A percentile compares a stretch with the other conserved stretches of the same genome.
These are phyloP conservation scores for Torulaspora pretoriensis DNA, from an alignment of 1,139 yeast species.

Conservation along the genomic window DNA sequence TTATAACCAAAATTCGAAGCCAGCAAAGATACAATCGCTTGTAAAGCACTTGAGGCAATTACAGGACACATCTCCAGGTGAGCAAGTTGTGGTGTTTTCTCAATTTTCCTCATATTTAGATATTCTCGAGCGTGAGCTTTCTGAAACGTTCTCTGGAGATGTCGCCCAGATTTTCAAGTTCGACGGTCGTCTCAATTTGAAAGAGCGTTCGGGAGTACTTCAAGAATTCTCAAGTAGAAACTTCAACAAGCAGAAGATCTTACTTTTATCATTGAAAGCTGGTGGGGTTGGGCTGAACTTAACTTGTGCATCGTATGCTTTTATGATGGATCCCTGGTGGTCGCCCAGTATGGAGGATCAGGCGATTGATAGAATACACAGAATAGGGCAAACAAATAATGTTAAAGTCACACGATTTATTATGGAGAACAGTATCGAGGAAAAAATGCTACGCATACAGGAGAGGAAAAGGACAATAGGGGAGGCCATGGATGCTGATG, in stretches of 20 bases:
- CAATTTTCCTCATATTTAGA: slow-evolving; percentile 86
- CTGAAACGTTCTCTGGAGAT: slow-evolving; percentile 17
- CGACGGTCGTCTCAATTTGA: slow-evolving; percentile 74
- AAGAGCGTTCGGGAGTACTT: slow-evolving; percentile 60
- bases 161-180: slow-evolving; percentile 47
- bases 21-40: slow-evolving; percentile 75
- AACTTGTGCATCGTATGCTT: slow-evolving; percentile 81
- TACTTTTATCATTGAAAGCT: slow-evolving; percentile 78
- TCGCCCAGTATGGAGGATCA: slow-evolving; percentile 91
- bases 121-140: slow-evolving; percentile 61
- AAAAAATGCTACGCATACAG: slow-evolving; percentile 81
- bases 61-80: slow-evolving; percentile 53
- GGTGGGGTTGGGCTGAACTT: slow-evolving; percentile 95
- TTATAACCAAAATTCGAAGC: slow-evolving; percentile 38
- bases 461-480: slow-evolving; percentile 83
- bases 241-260: slow-evolving; percentile 45
- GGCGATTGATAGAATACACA: slow-evolving; percentile 89
- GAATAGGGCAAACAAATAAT: slow-evolving; percentile 76
- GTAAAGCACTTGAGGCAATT: slow-evolving; percentile 53
- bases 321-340: slow-evolving; percentile 99
- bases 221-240: slow-evolving; percentile 47
- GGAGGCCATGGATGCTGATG: slow-evolving; percentile 77
- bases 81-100: slow-evolving; percentile 82
- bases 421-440: slow-evolving; percentile 82
- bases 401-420: slow-evolving; percentile 81